Conservation (phyloP, 2,329 filamentous ascomycete genomes). For the Acrocalymma vagum region DNA sequence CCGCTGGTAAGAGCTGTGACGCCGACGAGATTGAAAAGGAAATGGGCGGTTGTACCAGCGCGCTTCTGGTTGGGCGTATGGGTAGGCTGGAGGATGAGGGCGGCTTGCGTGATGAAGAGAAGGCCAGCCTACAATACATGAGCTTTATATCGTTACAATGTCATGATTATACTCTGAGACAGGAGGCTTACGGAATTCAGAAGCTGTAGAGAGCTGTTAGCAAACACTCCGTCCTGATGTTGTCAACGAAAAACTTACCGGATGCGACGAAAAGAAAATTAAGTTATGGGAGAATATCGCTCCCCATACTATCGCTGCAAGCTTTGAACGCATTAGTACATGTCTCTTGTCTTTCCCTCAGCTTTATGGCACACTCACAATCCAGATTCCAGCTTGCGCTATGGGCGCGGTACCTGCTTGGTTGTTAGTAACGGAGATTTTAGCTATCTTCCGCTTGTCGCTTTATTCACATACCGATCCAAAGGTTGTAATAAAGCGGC, state of each 20-base stretch:
- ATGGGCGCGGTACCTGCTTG: slow-evolving; percentile 79
- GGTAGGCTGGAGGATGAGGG: slow-evolving; percentile 89
- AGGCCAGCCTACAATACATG: slow-evolving; percentile 63
- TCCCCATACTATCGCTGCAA: slow-evolving; percentile 80
- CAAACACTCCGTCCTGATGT: slow-evolving; percentile 3
- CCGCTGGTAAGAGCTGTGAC: slow-evolving; percentile 70
- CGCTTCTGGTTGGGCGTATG: slow-evolving; percentile 78
- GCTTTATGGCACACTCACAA: slow-evolving; percentile 58
- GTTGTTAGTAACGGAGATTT: slow-evolving; percentile 16
- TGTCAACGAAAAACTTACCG: slow-evolving; percentile 63
- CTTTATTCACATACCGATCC: slow-evolving; percentile 68
- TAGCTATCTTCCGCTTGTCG: not conserved
- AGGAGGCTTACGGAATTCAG: slow-evolving; percentile 57
- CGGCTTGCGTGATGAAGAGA: slow-evolving; percentile 78
- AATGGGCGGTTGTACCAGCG: slow-evolving; percentile 70
- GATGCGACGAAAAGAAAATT: slow-evolving; percentile 88
- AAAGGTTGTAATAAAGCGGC: slow-evolving; percentile 74
- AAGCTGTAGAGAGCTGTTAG: slow-evolving; percentile 46
- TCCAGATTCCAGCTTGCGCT: slow-evolving; percentile 79
- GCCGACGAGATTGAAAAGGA: slow-evolving; percentile 72
- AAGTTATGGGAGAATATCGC: slow-evolving; percentile 74
- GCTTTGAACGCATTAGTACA: slow-evolving; percentile 49
- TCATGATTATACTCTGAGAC: slow-evolving; percentile 20
- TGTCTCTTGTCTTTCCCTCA: not conserved
- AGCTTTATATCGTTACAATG: slow-evolving; percentile 23